Conservation (phyloP, 345 rosid genomes). For the Moringa oleifera region DNA sequence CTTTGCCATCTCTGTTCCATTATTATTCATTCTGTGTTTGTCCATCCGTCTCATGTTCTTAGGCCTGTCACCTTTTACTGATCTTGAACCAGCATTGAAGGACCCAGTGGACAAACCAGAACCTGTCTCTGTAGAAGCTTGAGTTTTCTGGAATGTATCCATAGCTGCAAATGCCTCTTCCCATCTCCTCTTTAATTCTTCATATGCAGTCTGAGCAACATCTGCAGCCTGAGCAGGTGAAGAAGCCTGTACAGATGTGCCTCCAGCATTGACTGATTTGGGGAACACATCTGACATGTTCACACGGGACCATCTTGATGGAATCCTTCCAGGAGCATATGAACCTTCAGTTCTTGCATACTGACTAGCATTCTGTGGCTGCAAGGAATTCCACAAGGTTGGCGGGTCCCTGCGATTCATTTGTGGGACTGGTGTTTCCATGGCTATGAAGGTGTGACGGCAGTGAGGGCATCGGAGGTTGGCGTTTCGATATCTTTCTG, state of each 20-base stretch:
- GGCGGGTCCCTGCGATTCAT: slow-evolving; percentile 17
- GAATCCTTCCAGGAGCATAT: slow-evolving; percentile 16
- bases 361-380: slow-evolving; percentile 14
- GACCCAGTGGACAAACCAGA: too few species aligned
- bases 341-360: slow-evolving; percentile 8
- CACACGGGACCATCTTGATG: slow-evolving; percentile 8
- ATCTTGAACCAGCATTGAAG: too few species aligned
- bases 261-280: too few species aligned
- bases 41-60: background rate
- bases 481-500: slow-evolving; percentile 20
- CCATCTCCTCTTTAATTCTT: too few species aligned
- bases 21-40: background rate
- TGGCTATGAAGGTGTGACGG: slow-evolving; percentile 31
- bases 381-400: slow-evolving; percentile 5
- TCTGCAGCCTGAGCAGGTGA: too few species aligned
- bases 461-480: slow-evolving; percentile 39
- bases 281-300: slow-evolving; percentile 11
- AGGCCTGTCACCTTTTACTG: slow-evolving; percentile 14
- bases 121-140: too few species aligned
- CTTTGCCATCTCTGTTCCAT: background rate
- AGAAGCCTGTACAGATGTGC: too few species aligned
- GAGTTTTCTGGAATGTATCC: too few species aligned
- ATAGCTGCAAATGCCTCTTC: too few species aligned
- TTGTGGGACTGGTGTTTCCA: slow-evolving; percentile 32
- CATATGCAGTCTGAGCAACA: too few species aligned